Conservation (phyloP, 2,329 filamentous ascomycete species). For the Aspergillus calidoustus region DNA sequence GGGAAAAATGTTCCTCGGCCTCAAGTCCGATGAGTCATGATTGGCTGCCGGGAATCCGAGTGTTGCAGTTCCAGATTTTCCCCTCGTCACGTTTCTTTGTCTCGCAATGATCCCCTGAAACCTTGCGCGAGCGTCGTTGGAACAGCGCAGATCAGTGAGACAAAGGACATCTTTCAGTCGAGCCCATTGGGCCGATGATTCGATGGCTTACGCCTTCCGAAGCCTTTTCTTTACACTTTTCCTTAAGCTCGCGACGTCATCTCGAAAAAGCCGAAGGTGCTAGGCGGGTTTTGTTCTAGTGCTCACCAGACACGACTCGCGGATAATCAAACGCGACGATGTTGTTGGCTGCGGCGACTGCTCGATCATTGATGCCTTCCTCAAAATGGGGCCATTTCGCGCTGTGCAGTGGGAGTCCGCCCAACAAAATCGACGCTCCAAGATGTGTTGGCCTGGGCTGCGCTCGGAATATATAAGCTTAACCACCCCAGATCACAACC, state of each 20-base stretch:
- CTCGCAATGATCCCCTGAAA: not conserved
- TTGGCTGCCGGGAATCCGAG: not conserved
- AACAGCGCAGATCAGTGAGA: not conserved
- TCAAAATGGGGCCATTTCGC: not conserved
- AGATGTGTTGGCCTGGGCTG: not conserved
- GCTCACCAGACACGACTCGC: not conserved
- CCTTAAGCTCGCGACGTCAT: not conserved
- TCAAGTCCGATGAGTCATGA: not conserved
- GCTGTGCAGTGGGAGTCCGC: not conserved
- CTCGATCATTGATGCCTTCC: not conserved
- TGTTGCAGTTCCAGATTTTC: not conserved
- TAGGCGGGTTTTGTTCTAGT: not conserved
- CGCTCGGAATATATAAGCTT: not conserved
- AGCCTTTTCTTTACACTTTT: not conserved
- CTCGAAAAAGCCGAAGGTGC: too few relatives aligned
- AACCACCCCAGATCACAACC: not conserved
- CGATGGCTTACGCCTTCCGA: not conserved
- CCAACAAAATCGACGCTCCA: not conserved
- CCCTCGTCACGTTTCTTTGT: not conserved
- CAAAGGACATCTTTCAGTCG: not conserved
- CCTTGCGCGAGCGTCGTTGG: too few relatives aligned
- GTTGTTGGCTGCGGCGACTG: not conserved
- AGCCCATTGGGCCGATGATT: not conserved
- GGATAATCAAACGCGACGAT: not conserved
- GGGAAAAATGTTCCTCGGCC: not conserved